Conservation (phyloP, 2,329 filamentous ascomycete genomes). For the Bipolaris sorokiniana region DNA sequence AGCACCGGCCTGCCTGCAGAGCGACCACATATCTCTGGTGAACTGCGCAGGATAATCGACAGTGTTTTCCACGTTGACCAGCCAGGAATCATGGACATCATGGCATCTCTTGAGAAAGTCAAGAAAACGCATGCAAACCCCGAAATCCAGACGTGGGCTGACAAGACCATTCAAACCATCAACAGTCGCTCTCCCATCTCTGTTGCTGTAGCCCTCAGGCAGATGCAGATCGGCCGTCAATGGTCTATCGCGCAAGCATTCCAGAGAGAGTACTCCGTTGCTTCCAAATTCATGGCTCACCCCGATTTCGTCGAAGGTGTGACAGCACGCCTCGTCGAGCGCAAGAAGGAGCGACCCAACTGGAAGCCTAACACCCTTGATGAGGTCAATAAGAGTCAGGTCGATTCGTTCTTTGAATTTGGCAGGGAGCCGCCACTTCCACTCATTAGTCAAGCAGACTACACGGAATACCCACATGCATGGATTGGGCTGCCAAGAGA, state of each 20-base stretch:
- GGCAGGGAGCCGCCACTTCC: slow-evolving; percentile 52
- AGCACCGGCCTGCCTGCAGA: slow-evolving; percentile 78
- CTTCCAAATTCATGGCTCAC: slow-evolving; percentile 85
- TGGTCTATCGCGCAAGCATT: slow-evolving; percentile 90
- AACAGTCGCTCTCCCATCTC: slow-evolving; percentile 81
- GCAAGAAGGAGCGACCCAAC: slow-evolving; percentile 67
- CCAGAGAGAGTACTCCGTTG: slow-evolving; percentile 82
- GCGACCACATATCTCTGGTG: slow-evolving; percentile 62
- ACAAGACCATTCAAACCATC: slow-evolving; percentile 76
- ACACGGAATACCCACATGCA: slow-evolving; percentile 73
- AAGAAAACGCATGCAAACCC: slow-evolving; percentile 44
- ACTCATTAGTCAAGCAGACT: slow-evolving; percentile 69
- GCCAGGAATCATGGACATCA: slow-evolving; percentile 71
- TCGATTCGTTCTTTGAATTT: slow-evolving; percentile 71
- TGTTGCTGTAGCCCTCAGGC: slow-evolving; percentile 80
- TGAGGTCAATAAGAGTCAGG: slow-evolving; percentile 64
- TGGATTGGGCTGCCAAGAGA: slow-evolving; percentile 77
- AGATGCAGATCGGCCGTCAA: slow-evolving; percentile 74
- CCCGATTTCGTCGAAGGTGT: slow-evolving; percentile 93
- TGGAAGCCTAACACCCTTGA: slow-evolving; percentile 79
- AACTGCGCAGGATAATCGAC: slow-evolving; percentile 81
- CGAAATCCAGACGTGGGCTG: slow-evolving; percentile 72
- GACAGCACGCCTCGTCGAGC: slow-evolving; percentile 76
- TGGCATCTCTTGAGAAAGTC: slow-evolving; percentile 66
- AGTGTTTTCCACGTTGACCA: slow-evolving; percentile 60